Base-by-base conservation (phyloP, 768 basidiomycete genomes). In the Suillus fuscotomentosus region DNA sequence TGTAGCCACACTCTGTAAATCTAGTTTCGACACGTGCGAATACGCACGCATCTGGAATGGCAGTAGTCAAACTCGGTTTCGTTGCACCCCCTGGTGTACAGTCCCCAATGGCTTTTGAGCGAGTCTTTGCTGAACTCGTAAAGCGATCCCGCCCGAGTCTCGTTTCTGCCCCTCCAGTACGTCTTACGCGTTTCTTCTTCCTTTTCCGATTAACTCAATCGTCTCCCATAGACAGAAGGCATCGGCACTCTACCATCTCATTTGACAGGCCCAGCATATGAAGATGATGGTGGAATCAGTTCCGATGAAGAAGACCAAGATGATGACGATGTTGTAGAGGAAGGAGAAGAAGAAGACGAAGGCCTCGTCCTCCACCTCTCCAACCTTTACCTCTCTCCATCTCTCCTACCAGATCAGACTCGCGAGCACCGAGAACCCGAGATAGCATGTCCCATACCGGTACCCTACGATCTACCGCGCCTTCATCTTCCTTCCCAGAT, bases 251-350 rank as follows among this genome's bases (percentile, higher is more conserved):
- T 92, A 31, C 89, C 90, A 36, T 89, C 88, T 3, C 78, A 86
- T 71, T 79, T 85, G 22, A 72, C 66, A 5, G 82, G 81, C 8
- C 85, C 85, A 3, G 83, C 80, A 27, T 86, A 85, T 67, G 84
- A 89, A 72, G 94, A 95, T 70, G 94, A 94, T 69, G 93, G 86
- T n/a, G 86, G 88, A 5, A 77, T 92, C 11, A 89, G 87, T 36
- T 83, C 82, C 0, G 84, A 85, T 47, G 80, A 77, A 5, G 78
- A 79, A 15, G 83, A 83, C 39, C 78, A 78, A 17, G 80, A 69
- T 53, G 73, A 77, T n/a, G 36, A 78, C n/a, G 80, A 69, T 47
- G 71, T 76, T 22, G 53, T 15, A 43, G 69, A 77, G 0, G 71
- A 78, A 3, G 63, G 72, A 17, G 66, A 70, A 51, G 67, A 83